Evolutionary conservation across 1,284 basidiomycete species (phyloP).

Genomic region (Cryptococcus wingfieldii): DNA sequence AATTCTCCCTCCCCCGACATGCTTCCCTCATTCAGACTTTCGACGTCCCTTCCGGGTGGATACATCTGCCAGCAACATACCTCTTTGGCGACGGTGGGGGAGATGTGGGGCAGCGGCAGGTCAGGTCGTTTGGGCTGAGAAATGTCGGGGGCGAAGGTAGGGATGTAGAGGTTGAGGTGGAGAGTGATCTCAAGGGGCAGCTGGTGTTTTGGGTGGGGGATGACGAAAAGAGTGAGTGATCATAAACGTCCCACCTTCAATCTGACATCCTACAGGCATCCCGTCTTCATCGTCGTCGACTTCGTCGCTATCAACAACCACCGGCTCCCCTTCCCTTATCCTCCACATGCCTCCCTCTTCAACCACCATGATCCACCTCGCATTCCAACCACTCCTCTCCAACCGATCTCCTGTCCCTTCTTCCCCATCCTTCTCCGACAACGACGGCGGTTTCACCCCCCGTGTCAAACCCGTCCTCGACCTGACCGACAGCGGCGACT

Average conservation of each 20-base stretch:
- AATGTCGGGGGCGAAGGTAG: conserved; percentile 22
- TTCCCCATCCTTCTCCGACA: conserved; percentile 5
- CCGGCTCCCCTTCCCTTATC: conserved; percentile 19
- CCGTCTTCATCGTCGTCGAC: conserved; percentile 29
- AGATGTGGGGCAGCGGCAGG: conserved; percentile 27
- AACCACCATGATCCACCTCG: conserved; percentile 27
- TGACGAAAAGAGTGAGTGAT: conserved; percentile 31
- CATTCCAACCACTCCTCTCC: conserved; percentile 29
- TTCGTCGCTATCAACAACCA: conserved; percentile 23
- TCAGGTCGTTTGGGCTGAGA: conserved; percentile 37
- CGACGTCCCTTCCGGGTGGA: conserved; percentile 46
- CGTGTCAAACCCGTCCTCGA: conserved; percentile 25
- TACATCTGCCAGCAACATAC: conserved; percentile 44
- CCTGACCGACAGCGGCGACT: conserved; percentile 16
- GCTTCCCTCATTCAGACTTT: conserved; percentile 28
- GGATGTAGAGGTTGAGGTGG: conserved; percentile 31
- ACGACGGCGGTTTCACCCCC: conserved; percentile 33
- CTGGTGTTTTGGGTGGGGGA: conserved; percentile 38
- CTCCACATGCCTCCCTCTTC: conserved; percentile 22
- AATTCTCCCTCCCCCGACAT: conserved; percentile 10
- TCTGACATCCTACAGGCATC: conserved; percentile 5
- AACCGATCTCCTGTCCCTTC: conserved; percentile 15
- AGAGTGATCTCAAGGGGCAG: conserved; percentile 35
- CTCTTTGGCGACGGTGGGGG: conserved; percentile 24
- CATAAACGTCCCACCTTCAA: background rate